A percentile compares a stretch with the other conserved stretches of the same genome.
Evolutionary conservation across 208 protist genomes (phyloP).

Genomic region (Novymonas esmeraldas): DNA sequence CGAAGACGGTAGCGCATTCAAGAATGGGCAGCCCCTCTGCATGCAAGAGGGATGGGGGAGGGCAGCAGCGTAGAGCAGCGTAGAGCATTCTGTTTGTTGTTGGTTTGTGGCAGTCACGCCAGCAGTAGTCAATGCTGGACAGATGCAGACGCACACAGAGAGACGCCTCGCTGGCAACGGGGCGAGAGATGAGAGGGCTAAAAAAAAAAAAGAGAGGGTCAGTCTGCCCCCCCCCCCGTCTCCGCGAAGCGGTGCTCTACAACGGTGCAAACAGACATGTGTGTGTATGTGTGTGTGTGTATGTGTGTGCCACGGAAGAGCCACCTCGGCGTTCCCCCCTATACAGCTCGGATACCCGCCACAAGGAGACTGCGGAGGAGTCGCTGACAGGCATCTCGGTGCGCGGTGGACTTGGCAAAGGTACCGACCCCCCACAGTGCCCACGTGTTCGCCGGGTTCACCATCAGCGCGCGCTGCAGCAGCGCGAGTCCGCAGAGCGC

Average conservation of each 20-base stretch:
- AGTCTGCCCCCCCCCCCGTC: too few relatives aligned
- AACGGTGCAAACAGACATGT: background rate
- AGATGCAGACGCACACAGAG: too few relatives aligned
- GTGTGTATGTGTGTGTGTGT: background rate
- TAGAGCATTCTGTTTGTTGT: too few relatives aligned
- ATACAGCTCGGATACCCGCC: conserved; percentile 11
- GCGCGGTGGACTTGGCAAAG: conserved; percentile 16
- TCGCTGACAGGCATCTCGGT: conserved; percentile 29
- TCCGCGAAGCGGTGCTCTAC: background rate
- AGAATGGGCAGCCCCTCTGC: too few relatives aligned
- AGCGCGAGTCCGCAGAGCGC: conserved; percentile 26
- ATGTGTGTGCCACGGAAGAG: background rate
- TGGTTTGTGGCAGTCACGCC: too few relatives aligned
- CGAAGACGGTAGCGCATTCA: too few relatives aligned
- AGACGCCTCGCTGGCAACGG: too few relatives aligned
- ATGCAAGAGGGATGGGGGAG: too few relatives aligned
- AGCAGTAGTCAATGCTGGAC: too few relatives aligned
- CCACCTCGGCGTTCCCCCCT: background rate
- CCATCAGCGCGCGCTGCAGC: conserved; percentile 34
- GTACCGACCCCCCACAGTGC: conserved; percentile 43
- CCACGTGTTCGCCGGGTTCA: conserved; percentile 56
- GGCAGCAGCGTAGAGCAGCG: too few relatives aligned
- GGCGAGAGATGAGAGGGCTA: too few relatives aligned
- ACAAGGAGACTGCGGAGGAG: conserved; percentile 27
- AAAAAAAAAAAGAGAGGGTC: too few relatives aligned